phyloP scores from a whole-genome alignment of 2,329 filamentous ascomycete genomes.

The Beauveria brongniartii region DNA sequence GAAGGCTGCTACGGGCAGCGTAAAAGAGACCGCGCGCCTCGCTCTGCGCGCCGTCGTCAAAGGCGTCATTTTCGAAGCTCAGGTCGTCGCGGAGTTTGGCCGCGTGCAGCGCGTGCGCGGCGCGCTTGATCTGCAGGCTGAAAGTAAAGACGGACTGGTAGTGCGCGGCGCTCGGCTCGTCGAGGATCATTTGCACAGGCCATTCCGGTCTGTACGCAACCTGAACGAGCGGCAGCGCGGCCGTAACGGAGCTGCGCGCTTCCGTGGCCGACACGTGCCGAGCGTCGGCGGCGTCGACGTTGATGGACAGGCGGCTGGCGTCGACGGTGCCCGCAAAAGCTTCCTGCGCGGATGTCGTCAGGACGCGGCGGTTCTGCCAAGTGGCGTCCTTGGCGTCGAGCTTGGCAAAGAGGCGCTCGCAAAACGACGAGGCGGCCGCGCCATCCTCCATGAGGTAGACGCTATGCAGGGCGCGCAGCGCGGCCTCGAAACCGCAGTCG shows the following conservation, averaged over 20 bases:
- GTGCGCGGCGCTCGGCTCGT: slow-evolving; percentile 49
- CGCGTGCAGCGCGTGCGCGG: slow-evolving; percentile 57
- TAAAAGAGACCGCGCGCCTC: slow-evolving; percentile 33
- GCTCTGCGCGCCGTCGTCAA: slow-evolving; percentile 25
- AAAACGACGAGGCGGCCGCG: slow-evolving; percentile 55
- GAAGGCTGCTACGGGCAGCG: slow-evolving; percentile 53
- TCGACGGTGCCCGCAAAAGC: slow-evolving; percentile 57
- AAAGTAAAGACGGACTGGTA: slow-evolving; percentile 71
- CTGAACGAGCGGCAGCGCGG: slow-evolving; percentile 51
- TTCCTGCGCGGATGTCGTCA: slow-evolving; percentile 70
- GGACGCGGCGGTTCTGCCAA: slow-evolving; percentile 76
- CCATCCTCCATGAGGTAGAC: slow-evolving; percentile 76
- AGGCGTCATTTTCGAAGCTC: neutral
- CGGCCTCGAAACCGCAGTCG: slow-evolving; percentile 56
- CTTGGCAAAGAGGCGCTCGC: slow-evolving; percentile 63
- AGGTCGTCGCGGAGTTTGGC: slow-evolving; percentile 35
- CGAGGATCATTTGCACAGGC: slow-evolving; percentile 65
- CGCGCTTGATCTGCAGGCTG: slow-evolving; percentile 68
- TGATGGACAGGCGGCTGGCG: slow-evolving; percentile 53
- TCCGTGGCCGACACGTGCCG: slow-evolving; percentile 35
- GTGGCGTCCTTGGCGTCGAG: slow-evolving; percentile 51
- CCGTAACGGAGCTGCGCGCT: slow-evolving; percentile 47
- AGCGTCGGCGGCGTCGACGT: slow-evolving; percentile 31
- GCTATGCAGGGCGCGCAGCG: slow-evolving; percentile 58
- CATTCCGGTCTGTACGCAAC: slow-evolving; percentile 61